phyloP scores from a whole-genome alignment of 495 filamentous ascomycete genomes.

The Venustampulla echinocandica region DNA sequence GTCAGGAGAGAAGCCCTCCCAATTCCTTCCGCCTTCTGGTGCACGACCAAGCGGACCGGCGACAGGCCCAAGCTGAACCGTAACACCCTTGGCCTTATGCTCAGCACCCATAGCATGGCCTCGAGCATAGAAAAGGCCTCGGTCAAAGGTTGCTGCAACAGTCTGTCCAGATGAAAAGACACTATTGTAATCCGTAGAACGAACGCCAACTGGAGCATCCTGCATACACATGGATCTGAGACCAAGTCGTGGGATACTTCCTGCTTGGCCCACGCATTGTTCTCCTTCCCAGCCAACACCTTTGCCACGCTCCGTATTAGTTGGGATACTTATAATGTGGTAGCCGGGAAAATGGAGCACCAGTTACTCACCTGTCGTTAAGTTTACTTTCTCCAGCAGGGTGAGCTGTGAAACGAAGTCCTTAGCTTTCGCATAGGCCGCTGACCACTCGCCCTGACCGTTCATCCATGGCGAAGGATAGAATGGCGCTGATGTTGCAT shows the following conservation, averaged over 20 bases:
- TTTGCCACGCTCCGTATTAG: conserved; percentile 36
- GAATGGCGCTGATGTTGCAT: conserved; percentile 41
- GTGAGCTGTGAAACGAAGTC: conserved; percentile 79
- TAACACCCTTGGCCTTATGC: conserved; percentile 73
- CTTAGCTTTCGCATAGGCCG: conserved; percentile 66
- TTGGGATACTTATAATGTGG: not conserved
- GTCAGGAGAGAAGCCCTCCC: conserved; percentile 73
- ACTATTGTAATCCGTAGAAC: conserved; percentile 56
- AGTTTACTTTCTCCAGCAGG: conserved; percentile 80
- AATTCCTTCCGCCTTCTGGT: conserved; percentile 76
- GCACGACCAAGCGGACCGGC: conserved; percentile 50
- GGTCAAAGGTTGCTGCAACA: conserved; percentile 60
- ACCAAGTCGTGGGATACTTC: conserved; percentile 62
- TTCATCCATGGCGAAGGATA: conserved; percentile 83
- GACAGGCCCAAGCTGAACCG: conserved; percentile 79
- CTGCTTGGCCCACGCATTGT: conserved; percentile 27
- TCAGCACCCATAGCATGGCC: conserved; percentile 76
- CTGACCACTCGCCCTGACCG: conserved; percentile 63
- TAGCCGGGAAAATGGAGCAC: not conserved
- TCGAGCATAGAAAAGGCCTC: conserved; percentile 57
- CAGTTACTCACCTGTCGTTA: conserved; percentile 38
- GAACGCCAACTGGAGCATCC: conserved; percentile 79
- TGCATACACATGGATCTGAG: conserved; percentile 79
- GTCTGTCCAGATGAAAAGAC: conserved; percentile 77
- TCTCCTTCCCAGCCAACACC: conserved; percentile 47